Percentiles rank a stretch among this genome's conserved stretches.
Evolutionary conservation across 345 rosid species (phyloP).

Genomic region (Citrus maxima): DNA sequence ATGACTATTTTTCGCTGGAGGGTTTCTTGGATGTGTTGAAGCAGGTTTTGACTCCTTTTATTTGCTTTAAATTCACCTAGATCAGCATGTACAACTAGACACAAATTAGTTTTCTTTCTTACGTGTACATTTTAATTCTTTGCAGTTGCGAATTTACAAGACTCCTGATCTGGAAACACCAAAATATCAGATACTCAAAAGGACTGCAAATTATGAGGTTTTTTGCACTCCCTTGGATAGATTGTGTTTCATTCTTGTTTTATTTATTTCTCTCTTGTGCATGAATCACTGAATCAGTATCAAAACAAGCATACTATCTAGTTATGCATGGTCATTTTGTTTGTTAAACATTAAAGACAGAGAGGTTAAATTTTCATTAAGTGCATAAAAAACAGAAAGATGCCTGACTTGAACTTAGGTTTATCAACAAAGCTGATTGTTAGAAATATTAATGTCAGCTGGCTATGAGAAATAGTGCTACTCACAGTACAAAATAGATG

Average conservation of each 20-base stretch:
- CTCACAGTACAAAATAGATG: not conserved
- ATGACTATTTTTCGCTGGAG: slow-evolving; percentile 68
- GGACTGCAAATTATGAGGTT: slow-evolving; percentile 80
- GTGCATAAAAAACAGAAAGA: not conserved
- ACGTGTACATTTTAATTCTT: not conserved
- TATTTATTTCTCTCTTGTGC: not conserved
- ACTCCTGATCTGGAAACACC: slow-evolving; percentile 83
- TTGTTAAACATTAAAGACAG: not conserved
- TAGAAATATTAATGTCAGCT: not conserved
- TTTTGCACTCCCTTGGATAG: not conserved
- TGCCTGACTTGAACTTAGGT: not conserved
- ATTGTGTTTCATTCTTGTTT: not conserved
- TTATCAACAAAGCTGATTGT: not conserved
- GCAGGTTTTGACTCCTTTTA: slow-evolving; percentile 47
- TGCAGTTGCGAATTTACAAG: slow-evolving; percentile 66
- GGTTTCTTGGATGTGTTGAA: slow-evolving; percentile 71
- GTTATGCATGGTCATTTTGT: not conserved
- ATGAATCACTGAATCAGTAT: not conserved
- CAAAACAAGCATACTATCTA: not conserved
- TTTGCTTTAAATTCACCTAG: slow-evolving; percentile 8
- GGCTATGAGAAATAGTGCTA: not conserved
- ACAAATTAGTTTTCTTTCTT: not conserved
- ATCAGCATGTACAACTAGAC: not conserved
- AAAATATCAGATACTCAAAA: slow-evolving; percentile 63
- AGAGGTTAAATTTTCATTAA: not conserved